phyloP scores from a whole-genome alignment of 345 rosid species.

The Nephelium lappaceum region DNA sequence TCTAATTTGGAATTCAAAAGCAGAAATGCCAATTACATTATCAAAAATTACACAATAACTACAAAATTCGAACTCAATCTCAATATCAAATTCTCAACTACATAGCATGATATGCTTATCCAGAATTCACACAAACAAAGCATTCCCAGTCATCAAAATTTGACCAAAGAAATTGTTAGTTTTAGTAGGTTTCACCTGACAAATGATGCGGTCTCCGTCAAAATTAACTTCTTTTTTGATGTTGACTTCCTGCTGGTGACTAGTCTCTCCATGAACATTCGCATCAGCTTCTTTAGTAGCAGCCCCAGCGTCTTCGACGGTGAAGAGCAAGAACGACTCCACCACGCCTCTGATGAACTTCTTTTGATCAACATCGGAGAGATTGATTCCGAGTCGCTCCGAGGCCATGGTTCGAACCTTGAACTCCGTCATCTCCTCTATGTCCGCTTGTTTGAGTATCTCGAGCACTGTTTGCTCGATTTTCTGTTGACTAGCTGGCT shows the following conservation, averaged over 20 bases:
- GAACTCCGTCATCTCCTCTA: slow-evolving; percentile 75
- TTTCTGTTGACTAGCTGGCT: slow-evolving; percentile 29
- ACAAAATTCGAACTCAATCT: not conserved
- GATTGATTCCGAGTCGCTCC: slow-evolving; percentile 59
- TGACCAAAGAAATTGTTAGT: not conserved
- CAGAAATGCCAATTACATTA: not conserved
- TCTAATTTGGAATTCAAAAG: not conserved
- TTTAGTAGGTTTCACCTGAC: slow-evolving; percentile 44
- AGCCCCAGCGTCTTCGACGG: slow-evolving; percentile 23
- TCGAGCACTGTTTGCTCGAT: slow-evolving; percentile 62
- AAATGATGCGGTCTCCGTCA: slow-evolving; percentile 50
- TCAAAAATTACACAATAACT: not conserved
- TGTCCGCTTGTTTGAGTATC: slow-evolving; percentile 54
- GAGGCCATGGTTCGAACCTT: slow-evolving; percentile 62
- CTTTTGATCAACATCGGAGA: slow-evolving; percentile 43
- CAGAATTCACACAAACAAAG: not conserved
- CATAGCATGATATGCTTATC: not conserved
- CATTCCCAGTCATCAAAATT: not conserved
- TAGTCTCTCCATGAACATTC: slow-evolving; percentile 13
- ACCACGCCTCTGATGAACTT: slow-evolving; percentile 56
- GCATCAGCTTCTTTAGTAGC: slow-evolving; percentile 9
- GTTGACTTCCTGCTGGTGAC: slow-evolving; percentile 19
- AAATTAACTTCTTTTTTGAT: slow-evolving; percentile 25
- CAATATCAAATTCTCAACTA: not conserved
- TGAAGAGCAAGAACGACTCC: slow-evolving; percentile 61